Base-by-base conservation (phyloP, 306 rosid species). In the Lithocarpus polystachyus region DNA sequence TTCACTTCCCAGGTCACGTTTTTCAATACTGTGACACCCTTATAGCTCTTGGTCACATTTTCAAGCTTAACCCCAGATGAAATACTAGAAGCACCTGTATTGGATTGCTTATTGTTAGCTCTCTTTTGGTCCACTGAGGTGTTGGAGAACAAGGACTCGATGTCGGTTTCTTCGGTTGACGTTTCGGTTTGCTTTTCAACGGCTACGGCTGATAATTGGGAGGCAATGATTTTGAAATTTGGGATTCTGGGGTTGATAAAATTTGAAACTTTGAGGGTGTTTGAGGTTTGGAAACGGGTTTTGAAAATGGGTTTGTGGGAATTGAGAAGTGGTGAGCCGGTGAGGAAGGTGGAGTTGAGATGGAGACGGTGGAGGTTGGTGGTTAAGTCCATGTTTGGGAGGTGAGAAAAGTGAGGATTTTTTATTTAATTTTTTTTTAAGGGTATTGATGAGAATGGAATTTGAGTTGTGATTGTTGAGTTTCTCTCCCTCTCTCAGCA, bases 1-100 rank as follows among this genome's bases (percentile, higher is more conserved):
- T 95, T 95, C 71, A 95, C 99, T 75, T 91, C 99, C 99, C 99
- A 95, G 19, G 53, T 92, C 22, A 95, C 88, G 37, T 89, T 83
- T 78, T 90, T 92, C 94, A 92, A 79, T 13, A 95, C 91, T 24
- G 97, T 91, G 23, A 82, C 94, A 2, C 97, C 99, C 72, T 94
- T 94, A 56, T 87, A 94, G 53, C 85, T 83, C 77, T 94, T 94
- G 4, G 56, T 87, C 26, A 94, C 91, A 77, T 89, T 87, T 65
- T 94, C 97, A 3, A 94, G 80, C 87, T 83, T 94, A 26, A 92
- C 97, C 6, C 97, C 96, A 0, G 97, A 94, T 0, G 99, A 92
- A 76, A 94, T 81, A 28, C 90, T 77, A 2, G 99, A 94, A 72
- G 93, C 97, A 1, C 96, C 97, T 3, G 57, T 20, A 53, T 56